Evolutionary conservation across 2,329 filamentous ascomycete species (phyloP).

Genomic region (Paecilomyces variotii): DNA sequence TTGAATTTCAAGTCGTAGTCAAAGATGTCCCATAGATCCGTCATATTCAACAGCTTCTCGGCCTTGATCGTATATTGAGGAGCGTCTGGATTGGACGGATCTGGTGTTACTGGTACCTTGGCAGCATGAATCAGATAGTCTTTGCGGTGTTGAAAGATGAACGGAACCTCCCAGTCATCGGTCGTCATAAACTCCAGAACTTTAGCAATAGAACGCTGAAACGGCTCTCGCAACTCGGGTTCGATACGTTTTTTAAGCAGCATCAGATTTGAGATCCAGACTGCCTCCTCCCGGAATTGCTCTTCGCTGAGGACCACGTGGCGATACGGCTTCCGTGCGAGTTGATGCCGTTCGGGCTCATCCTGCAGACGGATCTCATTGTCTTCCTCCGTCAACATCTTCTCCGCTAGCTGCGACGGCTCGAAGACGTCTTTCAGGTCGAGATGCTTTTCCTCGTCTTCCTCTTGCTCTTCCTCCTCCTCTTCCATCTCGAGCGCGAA

Average conservation of each 20-base stretch:
- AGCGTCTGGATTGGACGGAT: slow-evolving; percentile 59
- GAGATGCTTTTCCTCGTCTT: slow-evolving; percentile 71
- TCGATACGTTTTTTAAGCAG: slow-evolving; percentile 77
- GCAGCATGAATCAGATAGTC: slow-evolving; percentile 92
- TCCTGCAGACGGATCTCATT: slow-evolving; percentile 83
- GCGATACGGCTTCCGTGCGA: slow-evolving; percentile 83
- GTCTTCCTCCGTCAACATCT: slow-evolving; percentile 90
- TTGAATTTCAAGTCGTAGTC: slow-evolving; percentile 94
- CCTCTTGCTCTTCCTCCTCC: slow-evolving; percentile 67
- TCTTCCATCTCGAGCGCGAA: slow-evolving; percentile 90
- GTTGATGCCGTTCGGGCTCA: slow-evolving; percentile 87
- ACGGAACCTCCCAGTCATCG: slow-evolving; percentile 91
- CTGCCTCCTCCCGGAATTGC: slow-evolving; percentile 80
- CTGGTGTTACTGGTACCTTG: slow-evolving; percentile 55
- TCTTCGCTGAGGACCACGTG: slow-evolving; percentile 72
- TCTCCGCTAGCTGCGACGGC: slow-evolving; percentile 87
- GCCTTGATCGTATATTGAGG: slow-evolving; percentile 67
- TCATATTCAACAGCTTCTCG: slow-evolving; percentile 83
- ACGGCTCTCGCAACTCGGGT: slow-evolving; percentile 66
- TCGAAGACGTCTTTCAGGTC: slow-evolving; percentile 98
- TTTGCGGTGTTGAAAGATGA: slow-evolving; percentile 96
- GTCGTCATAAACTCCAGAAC: slow-evolving; percentile 92
- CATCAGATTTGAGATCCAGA: slow-evolving; percentile 86
- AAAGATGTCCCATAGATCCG: slow-evolving; percentile 89
- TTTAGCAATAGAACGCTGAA: slow-evolving; percentile 80